Percentiles rank a stretch among this genome's conserved stretches.
Conservation (phyloP, 192 early-diverging fungal species). For the Umbelopsis ramanniana region DNA sequence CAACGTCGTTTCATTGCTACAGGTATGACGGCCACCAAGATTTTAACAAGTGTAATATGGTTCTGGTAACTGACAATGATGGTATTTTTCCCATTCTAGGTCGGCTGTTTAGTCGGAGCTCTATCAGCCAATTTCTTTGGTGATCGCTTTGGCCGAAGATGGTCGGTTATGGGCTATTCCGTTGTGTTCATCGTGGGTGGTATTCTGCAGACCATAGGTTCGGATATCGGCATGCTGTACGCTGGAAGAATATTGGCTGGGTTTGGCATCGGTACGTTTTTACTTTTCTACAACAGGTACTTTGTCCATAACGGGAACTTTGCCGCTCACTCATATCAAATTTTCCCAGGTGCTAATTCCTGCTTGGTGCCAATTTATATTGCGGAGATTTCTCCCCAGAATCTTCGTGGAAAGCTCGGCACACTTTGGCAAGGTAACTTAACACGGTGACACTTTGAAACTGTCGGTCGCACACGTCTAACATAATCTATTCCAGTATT, state of each 20-base stretch:
- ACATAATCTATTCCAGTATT: neutral
- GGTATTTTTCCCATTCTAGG: constrained; percentile 6
- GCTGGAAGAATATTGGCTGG: constrained; percentile 71
- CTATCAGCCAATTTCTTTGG: constrained; percentile 23
- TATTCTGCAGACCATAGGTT: constrained; percentile 56
- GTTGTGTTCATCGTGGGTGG: constrained; percentile 65
- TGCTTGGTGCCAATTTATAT: constrained; percentile 32
- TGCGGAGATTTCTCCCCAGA: constrained; percentile 34
- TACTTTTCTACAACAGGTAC: neutral
- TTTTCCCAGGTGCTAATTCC: constrained; percentile 21
- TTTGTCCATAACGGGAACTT: neutral
- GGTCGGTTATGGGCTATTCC: constrained; percentile 52
- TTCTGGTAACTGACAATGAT: neutral
- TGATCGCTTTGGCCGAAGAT: constrained; percentile 59
- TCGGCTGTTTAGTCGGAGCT: constrained; percentile 39
- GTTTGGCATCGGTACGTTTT: constrained; percentile 47
- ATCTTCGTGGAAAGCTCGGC: constrained; percentile 26
- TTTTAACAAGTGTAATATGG: too few relatives aligned
- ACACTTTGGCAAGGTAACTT: constrained; percentile 21
- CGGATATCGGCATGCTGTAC: constrained; percentile 55
- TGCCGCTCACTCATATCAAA: neutral
- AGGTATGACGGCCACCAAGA: too few relatives aligned
- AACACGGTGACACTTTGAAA: neutral
- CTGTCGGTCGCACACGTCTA: neutral
- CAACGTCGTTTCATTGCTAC: constrained; percentile 7